Evolutionary conservation across 495 filamentous ascomycete species (phyloP).

Genomic region (Trichoderma orchidacearum): DNA sequence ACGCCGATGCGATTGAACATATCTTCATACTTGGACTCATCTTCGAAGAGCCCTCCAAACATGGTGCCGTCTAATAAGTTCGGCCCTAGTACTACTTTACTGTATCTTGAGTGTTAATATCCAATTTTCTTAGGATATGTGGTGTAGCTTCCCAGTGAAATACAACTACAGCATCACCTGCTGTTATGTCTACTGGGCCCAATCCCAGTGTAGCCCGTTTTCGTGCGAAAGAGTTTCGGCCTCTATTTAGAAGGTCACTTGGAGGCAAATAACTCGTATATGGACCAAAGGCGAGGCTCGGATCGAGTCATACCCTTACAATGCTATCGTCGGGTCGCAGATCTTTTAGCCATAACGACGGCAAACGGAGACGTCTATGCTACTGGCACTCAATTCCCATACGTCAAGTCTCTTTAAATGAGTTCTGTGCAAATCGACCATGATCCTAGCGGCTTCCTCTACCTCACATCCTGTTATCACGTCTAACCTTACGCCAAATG

Average conservation of each 20-base stretch:
- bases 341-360: neutral
- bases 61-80: neutral
- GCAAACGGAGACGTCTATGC: neutral
- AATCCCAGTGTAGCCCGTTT: neutral
- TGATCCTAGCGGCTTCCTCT: no score
- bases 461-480: no score
- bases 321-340: neutral
- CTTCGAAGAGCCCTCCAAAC: neutral
- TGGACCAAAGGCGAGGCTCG: neutral
- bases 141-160: neutral
- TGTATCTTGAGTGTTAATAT: neutral
- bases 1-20: no score
- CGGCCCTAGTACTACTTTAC: neutral
- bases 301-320: neutral
- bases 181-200: neutral
- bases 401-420: no score
- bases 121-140: neutral
- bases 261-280: neutral
- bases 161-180: neutral
- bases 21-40: neutral
- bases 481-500: no score
- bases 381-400: no score
- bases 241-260: neutral
- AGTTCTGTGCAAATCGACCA: no score
- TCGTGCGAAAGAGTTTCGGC: neutral